Evolutionary conservation across 2,329 filamentous ascomycete genomes (phyloP), one percentile per base, ranked within the genome.

Genomic region (Ramularia collo-cygni): DNA sequence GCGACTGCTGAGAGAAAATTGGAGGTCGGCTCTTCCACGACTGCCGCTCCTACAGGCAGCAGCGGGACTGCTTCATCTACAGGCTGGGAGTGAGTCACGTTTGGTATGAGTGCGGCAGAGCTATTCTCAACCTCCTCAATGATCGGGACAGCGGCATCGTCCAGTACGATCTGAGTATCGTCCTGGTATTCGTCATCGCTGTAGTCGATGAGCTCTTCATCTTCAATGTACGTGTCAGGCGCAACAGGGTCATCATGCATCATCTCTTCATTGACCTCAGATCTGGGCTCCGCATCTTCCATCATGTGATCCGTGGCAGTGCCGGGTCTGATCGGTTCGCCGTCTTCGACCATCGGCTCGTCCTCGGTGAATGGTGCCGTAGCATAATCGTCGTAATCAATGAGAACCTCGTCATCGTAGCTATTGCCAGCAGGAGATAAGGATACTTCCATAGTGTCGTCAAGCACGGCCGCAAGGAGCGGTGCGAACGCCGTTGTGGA

Each of bases 361-460:
- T 78, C 73, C 43, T 80, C 69, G 24, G 44, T 47, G 10, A 48
- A 35, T 3, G 51, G 43, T 3, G 39, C 46, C 15, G 50, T 50
- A n/a, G 46, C 51, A 44, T 71, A 42, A 29, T 48, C 57, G 49
- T 78, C 76, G 44, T 81, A 67, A 49, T 81, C 77, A 44, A 81
- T 76, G 42, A 77, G 74, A 39, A 75, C 72, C 40, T 77, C 72
- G 37, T 66, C 66, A 38, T 73, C 69, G 30, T 58, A 59, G 33
- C 64, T 51, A 26, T 61, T 68, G 41, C 60, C 54, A 16, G 70
- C 66, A 17, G 55, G 47, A 29, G 72, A 66, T 53, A 72, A 65
- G 51, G 73, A 65, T 54, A 80, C 65, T 47, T 77, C 74, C 74
- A 77, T 77, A 40, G 68, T 68, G 51, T 75, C 72, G 35, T 66